Percentiles rank a stretch among this genome's conserved stretches.
Conservation (phyloP, 129 eudicot species). For the Flaveria bidentis region DNA sequence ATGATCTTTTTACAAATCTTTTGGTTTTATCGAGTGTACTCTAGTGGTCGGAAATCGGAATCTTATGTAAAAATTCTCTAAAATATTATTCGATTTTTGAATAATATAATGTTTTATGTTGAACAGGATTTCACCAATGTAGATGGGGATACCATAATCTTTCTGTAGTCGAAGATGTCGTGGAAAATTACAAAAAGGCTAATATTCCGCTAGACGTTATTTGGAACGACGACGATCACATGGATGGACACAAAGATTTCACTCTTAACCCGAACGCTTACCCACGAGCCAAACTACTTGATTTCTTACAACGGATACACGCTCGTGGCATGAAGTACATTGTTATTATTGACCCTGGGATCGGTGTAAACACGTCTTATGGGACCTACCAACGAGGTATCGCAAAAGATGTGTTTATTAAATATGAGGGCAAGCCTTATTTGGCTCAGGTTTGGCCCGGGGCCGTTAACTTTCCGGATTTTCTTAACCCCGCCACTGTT, state of each 20-base stretch:
- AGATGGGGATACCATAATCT: slow-evolving; percentile 96
- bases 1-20: neutral
- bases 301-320: slow-evolving; percentile 72
- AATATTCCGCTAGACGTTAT: slow-evolving; percentile 89
- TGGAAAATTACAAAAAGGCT: slow-evolving; percentile 74
- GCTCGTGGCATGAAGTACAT: slow-evolving; percentile 84
- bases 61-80: neutral
- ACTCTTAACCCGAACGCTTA: slow-evolving; percentile 71
- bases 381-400: slow-evolving; percentile 78
- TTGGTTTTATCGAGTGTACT: neutral
- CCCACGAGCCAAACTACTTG: slow-evolving; percentile 62
- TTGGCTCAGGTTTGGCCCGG: slow-evolving; percentile 98
- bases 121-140: slow-evolving; percentile 94
- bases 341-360: slow-evolving; percentile 89
- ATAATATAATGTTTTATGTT: slow-evolving; percentile 1
- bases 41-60: neutral
- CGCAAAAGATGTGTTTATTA: slow-evolving; percentile 80
- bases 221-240: slow-evolving; percentile 97
- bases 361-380: slow-evolving; percentile 71
- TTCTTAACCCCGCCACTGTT: slow-evolving; percentile 77
- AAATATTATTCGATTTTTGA: neutral
- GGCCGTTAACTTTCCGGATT: slow-evolving; percentile 93
- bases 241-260: slow-evolving; percentile 94
- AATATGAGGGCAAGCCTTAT: slow-evolving; percentile 75
- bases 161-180: slow-evolving; percentile 84